A percentile compares a stretch with the other conserved stretches of the same genome.
Evolutionary conservation across 1,284 basidiomycete species (phyloP).

Genomic region (Thecaphora thlaspeos): DNA sequence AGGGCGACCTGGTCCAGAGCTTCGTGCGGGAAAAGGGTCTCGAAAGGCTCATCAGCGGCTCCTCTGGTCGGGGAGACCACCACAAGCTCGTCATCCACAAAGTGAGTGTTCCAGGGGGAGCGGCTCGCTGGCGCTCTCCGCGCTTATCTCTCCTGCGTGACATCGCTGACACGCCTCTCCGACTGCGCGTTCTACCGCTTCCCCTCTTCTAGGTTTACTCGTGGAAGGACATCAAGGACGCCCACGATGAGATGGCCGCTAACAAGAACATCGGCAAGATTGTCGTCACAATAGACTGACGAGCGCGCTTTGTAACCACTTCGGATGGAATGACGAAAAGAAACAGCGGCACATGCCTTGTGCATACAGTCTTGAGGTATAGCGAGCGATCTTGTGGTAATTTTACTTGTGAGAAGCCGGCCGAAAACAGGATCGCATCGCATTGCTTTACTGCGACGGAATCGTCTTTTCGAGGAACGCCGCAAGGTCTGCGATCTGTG

Average conservation of each 20-base stretch:
- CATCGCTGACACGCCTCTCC: no score
- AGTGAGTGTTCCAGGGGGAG: neutral
- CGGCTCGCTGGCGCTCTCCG: no score
- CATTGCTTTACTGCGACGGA: conserved; percentile 15
- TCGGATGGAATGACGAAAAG: neutral
- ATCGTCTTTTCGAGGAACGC: conserved; percentile 42
- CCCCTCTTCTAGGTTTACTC: conserved; percentile 65
- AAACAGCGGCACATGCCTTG: no score
- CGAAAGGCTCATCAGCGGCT: conserved; percentile 22
- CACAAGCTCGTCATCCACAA: conserved; percentile 49
- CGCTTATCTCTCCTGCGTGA: no score
- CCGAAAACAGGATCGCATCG: no score
- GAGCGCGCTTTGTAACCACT: no score
- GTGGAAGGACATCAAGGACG: conserved; percentile 79
- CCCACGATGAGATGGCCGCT: conserved; percentile 81
- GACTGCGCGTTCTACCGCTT: conserved; percentile 56
- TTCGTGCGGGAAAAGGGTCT: conserved; percentile 60
- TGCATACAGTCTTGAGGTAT: no score
- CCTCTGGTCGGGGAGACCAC: conserved; percentile 2
- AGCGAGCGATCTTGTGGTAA: no score
- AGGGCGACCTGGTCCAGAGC: conserved; percentile 72
- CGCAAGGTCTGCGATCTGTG: conserved; percentile 42
- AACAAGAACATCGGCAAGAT: conserved; percentile 71
- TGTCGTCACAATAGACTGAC: conserved; percentile 29
- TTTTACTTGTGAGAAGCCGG: no score